phyloP scores from a whole-genome alignment of 345 rosid species.

The Fremontodendron californicum region DNA sequence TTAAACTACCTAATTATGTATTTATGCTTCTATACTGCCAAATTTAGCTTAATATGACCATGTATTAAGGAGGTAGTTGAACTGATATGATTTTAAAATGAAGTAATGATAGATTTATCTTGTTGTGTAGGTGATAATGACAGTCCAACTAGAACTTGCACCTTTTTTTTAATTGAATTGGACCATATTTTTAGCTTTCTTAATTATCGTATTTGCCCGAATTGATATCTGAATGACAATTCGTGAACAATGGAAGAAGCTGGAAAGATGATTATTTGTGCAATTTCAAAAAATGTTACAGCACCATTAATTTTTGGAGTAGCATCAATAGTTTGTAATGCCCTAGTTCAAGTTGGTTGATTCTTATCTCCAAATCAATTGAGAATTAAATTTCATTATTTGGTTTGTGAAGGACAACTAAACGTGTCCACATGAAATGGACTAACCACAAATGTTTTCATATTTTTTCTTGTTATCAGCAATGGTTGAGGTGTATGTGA shows the following conservation, averaged over 20 bases:
- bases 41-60: not conserved
- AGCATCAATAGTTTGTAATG: not conserved
- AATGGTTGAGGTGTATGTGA: not conserved
- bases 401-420: not conserved
- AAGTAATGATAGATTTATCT: not conserved
- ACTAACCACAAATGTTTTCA: not conserved
- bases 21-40: not conserved
- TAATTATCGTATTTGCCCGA: not conserved
- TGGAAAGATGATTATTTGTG: not conserved
- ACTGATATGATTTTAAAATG: not conserved
- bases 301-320: not conserved
- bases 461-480: not conserved
- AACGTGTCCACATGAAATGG: not conserved
- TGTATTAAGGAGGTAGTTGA: not conserved
- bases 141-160: not conserved
- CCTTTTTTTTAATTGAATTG: not conserved
- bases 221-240: not conserved
- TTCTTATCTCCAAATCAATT: not conserved
- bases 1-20: slow-evolving; percentile 6
- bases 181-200: slow-evolving; percentile 2
- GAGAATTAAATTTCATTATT: not conserved
- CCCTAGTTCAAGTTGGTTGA: not conserved
- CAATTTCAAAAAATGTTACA: not conserved
- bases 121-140: not conserved
- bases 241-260: not conserved